Evolutionary conservation across 208 protist species (phyloP).

Genomic region (Acanthamoeba healyi): DNA sequence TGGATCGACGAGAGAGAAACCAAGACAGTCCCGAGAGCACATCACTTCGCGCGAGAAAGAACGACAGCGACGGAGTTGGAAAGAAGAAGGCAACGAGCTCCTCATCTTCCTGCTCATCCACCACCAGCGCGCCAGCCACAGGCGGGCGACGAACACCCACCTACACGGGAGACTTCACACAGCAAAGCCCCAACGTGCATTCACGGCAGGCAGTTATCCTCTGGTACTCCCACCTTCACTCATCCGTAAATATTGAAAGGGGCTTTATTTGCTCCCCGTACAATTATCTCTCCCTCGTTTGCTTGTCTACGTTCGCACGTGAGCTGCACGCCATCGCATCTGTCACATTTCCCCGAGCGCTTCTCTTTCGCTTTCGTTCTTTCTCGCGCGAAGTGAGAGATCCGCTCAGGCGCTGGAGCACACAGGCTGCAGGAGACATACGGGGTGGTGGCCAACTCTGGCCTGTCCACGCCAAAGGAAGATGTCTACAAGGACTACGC

Average conservation of each 20-base stretch:
- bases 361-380: slow-evolving; percentile 5
- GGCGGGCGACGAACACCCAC: neutral
- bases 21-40: neutral
- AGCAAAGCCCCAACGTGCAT: slow-evolving; percentile 23
- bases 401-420: neutral
- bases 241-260: neutral
- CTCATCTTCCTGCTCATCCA: neutral
- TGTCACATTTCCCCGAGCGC: neutral
- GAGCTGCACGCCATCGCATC: neutral
- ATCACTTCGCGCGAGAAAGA: neutral
- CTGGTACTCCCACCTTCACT: neutral
- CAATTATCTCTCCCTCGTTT: neutral
- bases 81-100: neutral
- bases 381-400: neutral
- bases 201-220: neutral
- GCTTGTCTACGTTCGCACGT: neutral
- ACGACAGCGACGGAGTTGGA: too few relatives aligned
- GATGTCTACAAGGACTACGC: slow-evolving; percentile 25
- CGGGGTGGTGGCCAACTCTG: neutral
- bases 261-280: neutral
- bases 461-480: neutral
- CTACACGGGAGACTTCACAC: slow-evolving; percentile 24
- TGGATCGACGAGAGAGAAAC: neutral
- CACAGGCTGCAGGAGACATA: neutral
- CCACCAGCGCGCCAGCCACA: neutral